These are phyloP conservation scores for Pyricularia sp. DNA, from an alignment of 2,329 filamentous ascomycete species.

Conservation along the genomic window DNA sequence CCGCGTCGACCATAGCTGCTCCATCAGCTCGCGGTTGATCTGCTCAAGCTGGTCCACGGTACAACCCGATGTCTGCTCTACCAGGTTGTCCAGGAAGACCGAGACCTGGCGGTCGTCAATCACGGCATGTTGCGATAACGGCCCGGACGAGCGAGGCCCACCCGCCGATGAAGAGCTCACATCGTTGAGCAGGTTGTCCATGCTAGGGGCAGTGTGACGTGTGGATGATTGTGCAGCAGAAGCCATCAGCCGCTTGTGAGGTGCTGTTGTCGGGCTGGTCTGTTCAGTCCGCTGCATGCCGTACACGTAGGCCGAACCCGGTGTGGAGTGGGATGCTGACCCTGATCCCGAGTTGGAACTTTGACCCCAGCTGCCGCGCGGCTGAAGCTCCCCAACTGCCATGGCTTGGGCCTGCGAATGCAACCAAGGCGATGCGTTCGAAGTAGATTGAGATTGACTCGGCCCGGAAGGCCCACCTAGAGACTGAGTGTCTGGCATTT, in stretches of 20 bases:
- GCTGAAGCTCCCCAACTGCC: conserved; percentile 22
- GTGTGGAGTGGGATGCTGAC: conserved; percentile 16
- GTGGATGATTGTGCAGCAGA: not conserved
- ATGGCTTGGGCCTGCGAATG: conserved; percentile 49
- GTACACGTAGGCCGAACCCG: conserved; percentile 2
- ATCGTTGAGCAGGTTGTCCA: conserved; percentile 30
- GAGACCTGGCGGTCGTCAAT: conserved; percentile 41
- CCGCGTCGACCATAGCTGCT: conserved; percentile 71
- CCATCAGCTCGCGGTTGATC: conserved; percentile 84
- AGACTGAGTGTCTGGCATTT: conserved; percentile 46
- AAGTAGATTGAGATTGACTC: conserved; percentile 38
- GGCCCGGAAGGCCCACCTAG: conserved; percentile 16
- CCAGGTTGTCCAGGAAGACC: conserved; percentile 53
- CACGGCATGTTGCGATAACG: conserved; percentile 33
- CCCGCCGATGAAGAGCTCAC: conserved; percentile 8
- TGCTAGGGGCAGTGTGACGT: conserved; percentile 18
- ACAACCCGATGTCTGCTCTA: conserved; percentile 61
- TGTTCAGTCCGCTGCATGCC: conserved; percentile 1
- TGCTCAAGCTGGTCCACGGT: conserved; percentile 94
- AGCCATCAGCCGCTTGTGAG: not conserved
- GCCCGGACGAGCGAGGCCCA: conserved; percentile 12
- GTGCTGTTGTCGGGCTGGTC: conserved; percentile 20
- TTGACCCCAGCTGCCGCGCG: conserved; percentile 15
- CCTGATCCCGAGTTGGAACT: conserved; percentile 12
- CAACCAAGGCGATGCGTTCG: conserved; percentile 44